Evolutionary conservation across 768 basidiomycete species (phyloP).

Genomic region (Ephemerocybe angulata): DNA sequence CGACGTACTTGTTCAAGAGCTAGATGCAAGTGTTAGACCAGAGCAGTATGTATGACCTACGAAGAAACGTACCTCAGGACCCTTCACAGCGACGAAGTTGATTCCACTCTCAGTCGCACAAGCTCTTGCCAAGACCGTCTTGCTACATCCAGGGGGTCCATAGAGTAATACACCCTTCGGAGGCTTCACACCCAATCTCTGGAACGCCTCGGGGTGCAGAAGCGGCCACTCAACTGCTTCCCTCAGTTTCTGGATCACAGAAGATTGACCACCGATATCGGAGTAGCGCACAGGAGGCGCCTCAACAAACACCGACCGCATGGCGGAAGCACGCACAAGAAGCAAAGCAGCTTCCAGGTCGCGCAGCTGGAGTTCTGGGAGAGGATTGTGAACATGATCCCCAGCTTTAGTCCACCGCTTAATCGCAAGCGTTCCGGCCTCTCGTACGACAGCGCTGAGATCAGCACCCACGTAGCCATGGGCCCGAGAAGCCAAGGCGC

Average conservation of each 20-base stretch:
- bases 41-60: background rate
- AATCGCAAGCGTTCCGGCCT: constrained; percentile 89
- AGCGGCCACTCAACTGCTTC: constrained; percentile 97
- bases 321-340: constrained; percentile 83
- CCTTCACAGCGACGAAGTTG: constrained; percentile 96
- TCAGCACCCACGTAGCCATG: constrained; percentile 99
- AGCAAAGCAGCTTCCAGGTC: constrained; percentile 76
- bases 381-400: constrained; percentile 13
- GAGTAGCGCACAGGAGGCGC: constrained; percentile 76
- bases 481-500: constrained; percentile 66
- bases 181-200: constrained; percentile 79
- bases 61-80: constrained; percentile 75
- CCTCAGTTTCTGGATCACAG: constrained; percentile 78
- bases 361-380: constrained; percentile 40
- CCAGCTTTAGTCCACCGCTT: constrained; percentile 62
- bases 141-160: constrained; percentile 96
- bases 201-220: constrained; percentile 80
- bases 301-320: constrained; percentile 91
- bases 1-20: constrained; percentile 95
- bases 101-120: constrained; percentile 91
- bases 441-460: constrained; percentile 85
- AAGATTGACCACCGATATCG: constrained; percentile 86
- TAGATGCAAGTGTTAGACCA: constrained; percentile 28
- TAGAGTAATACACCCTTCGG: constrained; percentile 90
- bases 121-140: constrained; percentile 89